phyloP scores from a whole-genome alignment of 2,329 filamentous ascomycete species.

The Podosphaera xanthii region DNA sequence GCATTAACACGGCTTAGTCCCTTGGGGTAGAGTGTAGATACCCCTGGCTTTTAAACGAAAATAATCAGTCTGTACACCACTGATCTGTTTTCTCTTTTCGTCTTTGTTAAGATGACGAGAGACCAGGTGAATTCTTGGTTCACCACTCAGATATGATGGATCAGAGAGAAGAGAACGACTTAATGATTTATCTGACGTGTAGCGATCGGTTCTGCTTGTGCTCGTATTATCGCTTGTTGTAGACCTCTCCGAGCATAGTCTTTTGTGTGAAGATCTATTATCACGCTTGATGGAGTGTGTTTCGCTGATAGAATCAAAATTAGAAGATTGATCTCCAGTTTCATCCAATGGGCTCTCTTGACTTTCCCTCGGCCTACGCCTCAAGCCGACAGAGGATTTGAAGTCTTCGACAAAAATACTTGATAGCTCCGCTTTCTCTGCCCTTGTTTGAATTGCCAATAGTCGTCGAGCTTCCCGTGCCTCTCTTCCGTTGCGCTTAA shows the following conservation, averaged over 20 bases:
- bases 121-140: slow-evolving; percentile 14
- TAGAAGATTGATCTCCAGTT: slow-evolving; percentile 7
- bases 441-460: slow-evolving; percentile 12
- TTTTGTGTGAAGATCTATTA: slow-evolving; percentile 4
- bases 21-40: slow-evolving; percentile 11
- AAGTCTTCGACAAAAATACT: slow-evolving; percentile 15
- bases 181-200: slow-evolving; percentile 9
- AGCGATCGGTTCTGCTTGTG: slow-evolving; percentile 8
- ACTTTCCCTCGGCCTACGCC: slow-evolving; percentile 8
- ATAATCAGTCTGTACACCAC: slow-evolving; percentile 17
- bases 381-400: slow-evolving; percentile 8
- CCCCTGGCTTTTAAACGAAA: slow-evolving; percentile 17
- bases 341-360: slow-evolving; percentile 12
- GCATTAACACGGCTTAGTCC: too few relatives aligned
- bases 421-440: slow-evolving; percentile 10
- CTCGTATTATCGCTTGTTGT: slow-evolving; percentile 5
- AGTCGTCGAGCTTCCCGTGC: slow-evolving; percentile 11
- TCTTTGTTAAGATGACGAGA: slow-evolving; percentile 8
- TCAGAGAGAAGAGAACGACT: slow-evolving; percentile 14
- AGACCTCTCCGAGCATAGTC: slow-evolving; percentile 7
- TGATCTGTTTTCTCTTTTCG: slow-evolving; percentile 10
- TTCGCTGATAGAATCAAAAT: slow-evolving; percentile 6
- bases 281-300: slow-evolving; percentile 7
- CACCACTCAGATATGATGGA: slow-evolving; percentile 13
- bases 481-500: slow-evolving; percentile 13